Conservation (phyloP, 2,329 filamentous ascomycete genomes). For the Grosmannia serpens region DNA sequence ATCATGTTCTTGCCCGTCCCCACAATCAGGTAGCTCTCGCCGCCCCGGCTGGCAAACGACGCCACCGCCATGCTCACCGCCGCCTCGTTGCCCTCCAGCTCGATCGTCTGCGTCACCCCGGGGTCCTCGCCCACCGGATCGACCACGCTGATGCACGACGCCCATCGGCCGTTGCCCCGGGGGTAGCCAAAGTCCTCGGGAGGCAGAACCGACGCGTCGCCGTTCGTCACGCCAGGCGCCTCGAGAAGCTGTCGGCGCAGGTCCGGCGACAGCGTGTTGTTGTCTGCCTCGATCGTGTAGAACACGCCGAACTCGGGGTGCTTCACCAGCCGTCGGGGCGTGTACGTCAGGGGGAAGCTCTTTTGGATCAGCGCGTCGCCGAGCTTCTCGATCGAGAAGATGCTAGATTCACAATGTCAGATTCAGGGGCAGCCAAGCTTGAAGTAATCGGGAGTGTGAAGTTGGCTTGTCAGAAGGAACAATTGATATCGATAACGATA, state of each 20-base stretch:
- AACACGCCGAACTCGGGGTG: slow-evolving; percentile 84
- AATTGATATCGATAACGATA: slow-evolving; percentile 65
- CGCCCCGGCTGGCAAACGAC: slow-evolving; percentile 76
- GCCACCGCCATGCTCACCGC: slow-evolving; percentile 79
- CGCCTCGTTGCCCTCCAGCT: slow-evolving; percentile 82
- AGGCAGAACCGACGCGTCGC: slow-evolving; percentile 57
- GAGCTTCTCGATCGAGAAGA: slow-evolving; percentile 82
- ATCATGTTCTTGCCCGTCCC: slow-evolving; percentile 88
- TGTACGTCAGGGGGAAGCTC: slow-evolving; percentile 77
- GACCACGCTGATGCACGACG: slow-evolving; percentile 86
- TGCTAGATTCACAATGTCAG: slow-evolving; percentile 40
- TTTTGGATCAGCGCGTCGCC: slow-evolving; percentile 79
- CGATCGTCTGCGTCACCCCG: slow-evolving; percentile 60
- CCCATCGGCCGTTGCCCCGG: slow-evolving; percentile 75
- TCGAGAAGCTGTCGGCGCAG: slow-evolving; percentile 63
- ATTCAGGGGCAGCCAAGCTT: neutral
- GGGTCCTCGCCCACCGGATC: slow-evolving; percentile 68
- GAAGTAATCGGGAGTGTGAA: neutral
- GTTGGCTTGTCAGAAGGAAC: slow-evolving; percentile 76
- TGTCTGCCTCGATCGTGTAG: slow-evolving; percentile 89
- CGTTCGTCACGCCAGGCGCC: slow-evolving; percentile 59
- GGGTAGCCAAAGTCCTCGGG: slow-evolving; percentile 85
- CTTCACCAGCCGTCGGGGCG: slow-evolving; percentile 74
- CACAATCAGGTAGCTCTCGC: slow-evolving; percentile 84
- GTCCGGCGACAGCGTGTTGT: slow-evolving; percentile 76